Percentiles rank a stretch among this genome's conserved stretches.
phyloP scores from a whole-genome alignment of 1,284 basidiomycete species.

The Amylostereum areolatum region DNA sequence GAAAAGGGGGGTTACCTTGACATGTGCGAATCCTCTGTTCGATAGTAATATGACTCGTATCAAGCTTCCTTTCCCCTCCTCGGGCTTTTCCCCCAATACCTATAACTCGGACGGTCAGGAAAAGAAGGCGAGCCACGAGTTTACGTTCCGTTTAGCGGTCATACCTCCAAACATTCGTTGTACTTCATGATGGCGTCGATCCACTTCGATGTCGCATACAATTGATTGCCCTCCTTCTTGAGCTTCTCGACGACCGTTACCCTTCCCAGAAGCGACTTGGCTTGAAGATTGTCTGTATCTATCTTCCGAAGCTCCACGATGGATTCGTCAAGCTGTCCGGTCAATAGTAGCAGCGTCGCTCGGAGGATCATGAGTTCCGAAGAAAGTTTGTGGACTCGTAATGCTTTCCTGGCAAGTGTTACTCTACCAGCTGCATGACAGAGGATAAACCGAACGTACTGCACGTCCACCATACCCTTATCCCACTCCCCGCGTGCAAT shows the following conservation, averaged over 20 bases:
- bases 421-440: neutral
- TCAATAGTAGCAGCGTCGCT: conserved; percentile 10
- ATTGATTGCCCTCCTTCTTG: conserved; percentile 9
- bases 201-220: conserved; percentile 4
- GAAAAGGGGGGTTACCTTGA: conserved; percentile 7
- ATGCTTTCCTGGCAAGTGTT: neutral
- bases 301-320: conserved; percentile 3
- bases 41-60: conserved; percentile 12
- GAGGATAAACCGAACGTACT: conserved; percentile 7
- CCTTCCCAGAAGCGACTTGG: conserved; percentile 6
- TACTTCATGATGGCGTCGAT: conserved; percentile 6
- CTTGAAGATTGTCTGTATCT: conserved; percentile 12
- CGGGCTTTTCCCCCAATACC: conserved; percentile 6
- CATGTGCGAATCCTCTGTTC: conserved; percentile 5
- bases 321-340: conserved; percentile 7
- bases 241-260: conserved; percentile 4
- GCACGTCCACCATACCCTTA: conserved; percentile 3
- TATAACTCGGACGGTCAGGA: neutral
- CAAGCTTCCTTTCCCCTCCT: conserved; percentile 12
- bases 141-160: neutral
- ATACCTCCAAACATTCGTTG: conserved; percentile 10
- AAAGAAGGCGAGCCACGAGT: neutral
- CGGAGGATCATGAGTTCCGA: conserved; percentile 8
- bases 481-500: conserved; percentile 13
- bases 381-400: neutral